Conservation (phyloP, 371 early-diverging fungal species). For the Sporodiniella umbellata region DNA sequence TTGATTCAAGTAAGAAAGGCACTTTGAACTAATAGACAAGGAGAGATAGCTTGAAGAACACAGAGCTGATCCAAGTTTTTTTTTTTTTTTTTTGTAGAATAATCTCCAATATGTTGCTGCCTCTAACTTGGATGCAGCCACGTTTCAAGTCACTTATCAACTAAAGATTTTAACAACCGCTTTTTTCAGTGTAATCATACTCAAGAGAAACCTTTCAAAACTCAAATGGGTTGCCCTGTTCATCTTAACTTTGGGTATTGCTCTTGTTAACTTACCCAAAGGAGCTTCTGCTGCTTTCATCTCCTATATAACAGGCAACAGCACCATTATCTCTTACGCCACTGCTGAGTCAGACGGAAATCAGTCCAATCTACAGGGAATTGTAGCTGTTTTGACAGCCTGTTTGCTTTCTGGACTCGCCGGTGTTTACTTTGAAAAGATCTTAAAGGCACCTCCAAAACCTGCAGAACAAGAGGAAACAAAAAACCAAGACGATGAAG, state of each 20-base stretch:
- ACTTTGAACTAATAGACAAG: background rate
- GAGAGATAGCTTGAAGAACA: no score
- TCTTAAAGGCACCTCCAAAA: constrained; percentile 63
- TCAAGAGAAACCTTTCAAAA: constrained; percentile 58
- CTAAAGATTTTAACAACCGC: constrained; percentile 93
- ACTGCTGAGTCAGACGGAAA: constrained; percentile 23
- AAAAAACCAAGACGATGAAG: background rate
- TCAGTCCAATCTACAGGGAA: constrained; percentile 37
- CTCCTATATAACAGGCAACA: constrained; percentile 4
- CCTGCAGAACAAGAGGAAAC: background rate
- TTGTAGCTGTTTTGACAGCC: constrained; percentile 72
- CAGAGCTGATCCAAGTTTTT: no score
- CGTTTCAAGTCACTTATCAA: constrained; percentile 93
- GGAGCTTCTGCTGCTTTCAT: constrained; percentile 3
- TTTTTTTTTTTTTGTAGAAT: constrained; percentile 50
- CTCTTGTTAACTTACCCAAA: constrained; percentile 71
- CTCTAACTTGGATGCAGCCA: constrained; percentile 81
- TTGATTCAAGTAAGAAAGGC: constrained; percentile 62
- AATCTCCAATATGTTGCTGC: constrained; percentile 90
- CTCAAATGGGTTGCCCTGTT: constrained; percentile 79
- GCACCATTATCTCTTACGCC: background rate
- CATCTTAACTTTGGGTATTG: constrained; percentile 79
- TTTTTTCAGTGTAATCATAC: constrained; percentile 79
- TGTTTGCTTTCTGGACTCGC: constrained; percentile 92
- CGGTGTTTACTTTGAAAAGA: constrained; percentile 96